phyloP scores from a whole-genome alignment of 495 filamentous ascomycete species.

The Astrothelium macrocarpum region DNA sequence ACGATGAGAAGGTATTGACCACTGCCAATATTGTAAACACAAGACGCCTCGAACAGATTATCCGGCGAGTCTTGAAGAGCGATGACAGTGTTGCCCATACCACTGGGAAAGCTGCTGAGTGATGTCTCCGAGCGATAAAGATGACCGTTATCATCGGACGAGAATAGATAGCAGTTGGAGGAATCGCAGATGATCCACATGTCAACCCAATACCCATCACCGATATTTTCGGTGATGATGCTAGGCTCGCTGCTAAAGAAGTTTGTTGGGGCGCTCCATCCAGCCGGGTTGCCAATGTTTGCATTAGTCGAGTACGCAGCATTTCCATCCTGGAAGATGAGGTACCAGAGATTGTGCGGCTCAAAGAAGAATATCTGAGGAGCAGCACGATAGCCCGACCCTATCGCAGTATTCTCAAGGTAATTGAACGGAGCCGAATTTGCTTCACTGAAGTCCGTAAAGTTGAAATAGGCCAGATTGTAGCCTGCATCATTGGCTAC shows the following conservation, averaged over 20 bases:
- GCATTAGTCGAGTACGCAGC: conserved; percentile 21
- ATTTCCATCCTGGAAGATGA: conserved; percentile 24
- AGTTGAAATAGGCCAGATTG: conserved; percentile 23
- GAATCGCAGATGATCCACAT: conserved; percentile 25
- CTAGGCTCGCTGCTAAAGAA: conserved; percentile 17
- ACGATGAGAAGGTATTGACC: conserved; percentile 24
- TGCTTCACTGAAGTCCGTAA: conserved; percentile 19
- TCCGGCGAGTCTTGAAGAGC: conserved; percentile 20
- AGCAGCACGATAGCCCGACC: conserved; percentile 18
- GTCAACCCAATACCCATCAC: conserved; percentile 23
- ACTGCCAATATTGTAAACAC: conserved; percentile 21
- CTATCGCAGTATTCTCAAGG: conserved; percentile 20
- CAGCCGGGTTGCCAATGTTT: conserved; percentile 23
- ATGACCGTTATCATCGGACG: conserved; percentile 21
- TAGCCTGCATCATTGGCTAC: conserved; percentile 18
- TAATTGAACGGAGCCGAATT: conserved; percentile 15
- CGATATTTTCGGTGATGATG: conserved; percentile 17
- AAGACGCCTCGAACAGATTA: conserved; percentile 24
- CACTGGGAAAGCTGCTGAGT: conserved; percentile 22
- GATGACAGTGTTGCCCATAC: conserved; percentile 16
- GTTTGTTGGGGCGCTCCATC: conserved; percentile 18
- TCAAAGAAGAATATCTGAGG: conserved; percentile 25
- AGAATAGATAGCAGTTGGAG: conserved; percentile 24
- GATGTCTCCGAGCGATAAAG: conserved; percentile 23
- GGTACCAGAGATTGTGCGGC: conserved; percentile 24